Evolutionary conservation across 2,329 filamentous ascomycete species (phyloP).

Genomic region (Calonectria hongkongensis): DNA sequence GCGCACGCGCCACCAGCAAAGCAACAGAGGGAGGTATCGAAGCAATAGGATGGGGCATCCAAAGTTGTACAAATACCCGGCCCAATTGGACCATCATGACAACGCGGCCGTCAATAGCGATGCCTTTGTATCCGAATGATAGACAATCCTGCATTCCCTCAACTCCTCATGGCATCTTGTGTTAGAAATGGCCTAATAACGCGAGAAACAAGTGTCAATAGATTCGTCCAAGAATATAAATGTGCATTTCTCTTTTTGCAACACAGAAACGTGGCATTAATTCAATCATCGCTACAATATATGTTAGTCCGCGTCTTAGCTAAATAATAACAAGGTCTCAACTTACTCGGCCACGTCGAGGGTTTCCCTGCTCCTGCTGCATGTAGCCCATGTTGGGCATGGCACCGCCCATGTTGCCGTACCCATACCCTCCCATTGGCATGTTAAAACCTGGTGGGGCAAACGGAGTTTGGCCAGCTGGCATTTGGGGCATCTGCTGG

Average conservation of each 20-base stretch:
- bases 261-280: constrained; percentile 36
- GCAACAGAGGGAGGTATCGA: constrained; percentile 47
- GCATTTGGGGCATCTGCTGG: constrained; percentile 64
- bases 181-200: constrained; percentile 47
- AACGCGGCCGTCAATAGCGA: constrained; percentile 43
- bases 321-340: constrained; percentile 32
- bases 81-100: constrained; percentile 42
- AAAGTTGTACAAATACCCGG: constrained; percentile 45
- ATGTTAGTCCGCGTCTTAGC: constrained; percentile 50
- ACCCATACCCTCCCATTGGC: constrained; percentile 67
- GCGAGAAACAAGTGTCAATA: constrained; percentile 47
- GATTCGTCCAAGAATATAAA: constrained; percentile 45
- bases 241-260: constrained; percentile 32
- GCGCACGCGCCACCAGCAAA: constrained; percentile 43
- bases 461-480: constrained; percentile 65
- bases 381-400: constrained; percentile 71
- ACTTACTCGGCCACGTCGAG: constrained; percentile 76
- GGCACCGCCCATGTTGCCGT: constrained; percentile 65
- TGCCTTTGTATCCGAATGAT: constrained; percentile 46
- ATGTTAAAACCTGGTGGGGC: constrained; percentile 71
- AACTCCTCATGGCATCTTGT: constrained; percentile 52
- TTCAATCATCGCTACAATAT: constrained; percentile 54
- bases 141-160: constrained; percentile 42
- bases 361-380: constrained; percentile 73
- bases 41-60: constrained; percentile 50